Evolutionary conservation across 257 asterid species (phyloP), one percentile per base, ranked within the genome.

Genomic region (Cordia subcordata): DNA sequence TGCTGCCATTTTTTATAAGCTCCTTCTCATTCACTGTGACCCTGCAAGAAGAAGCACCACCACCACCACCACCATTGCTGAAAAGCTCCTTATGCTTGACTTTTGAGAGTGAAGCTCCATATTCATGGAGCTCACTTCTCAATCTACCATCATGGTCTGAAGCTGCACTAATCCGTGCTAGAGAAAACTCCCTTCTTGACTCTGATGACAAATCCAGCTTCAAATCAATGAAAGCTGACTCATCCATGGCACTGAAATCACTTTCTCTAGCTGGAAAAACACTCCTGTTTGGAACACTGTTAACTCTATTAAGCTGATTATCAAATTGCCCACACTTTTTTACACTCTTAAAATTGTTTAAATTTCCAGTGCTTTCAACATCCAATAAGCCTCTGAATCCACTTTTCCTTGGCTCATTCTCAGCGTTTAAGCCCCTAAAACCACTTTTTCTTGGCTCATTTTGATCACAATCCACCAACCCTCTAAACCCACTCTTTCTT

Each of bases 201-300:
- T 83, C 87, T 16, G 76, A 58, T 55, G 74, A 75, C 33, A 71
- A 73, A 66, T 91, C 95, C 27, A 90, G 83, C 71, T 86, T 86
- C 45, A 90, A 63, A 47, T 90, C 96, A 27, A 90, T 87, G 69
- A 85, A 90, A 60, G 89, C 95, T 0, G 96, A 85, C 53, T 83
- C 96, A 61, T 90, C 96, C 93, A 90, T 83, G 5, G 77, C 82
- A 40, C 59, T 74, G 49, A 82, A 85, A 55, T 87, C 96, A 55
- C 88, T 85, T 60, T 90, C 96, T 70, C 77, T 86, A 4, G 75
- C 92, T n/a, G 92, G 90, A 15, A 86, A 84, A 49, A 73, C 80
- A 8, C 84, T 66, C 49, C 78, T 63, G 33, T 80, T 75, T 53
- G 78, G 86, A n/a, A 77, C 76, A 60, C 77, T 76, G 17, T 67